These are phyloP conservation scores for Zalaria sp. DNA, from an alignment of 2,329 filamentous ascomycete genomes.

Conservation along the genomic window DNA sequence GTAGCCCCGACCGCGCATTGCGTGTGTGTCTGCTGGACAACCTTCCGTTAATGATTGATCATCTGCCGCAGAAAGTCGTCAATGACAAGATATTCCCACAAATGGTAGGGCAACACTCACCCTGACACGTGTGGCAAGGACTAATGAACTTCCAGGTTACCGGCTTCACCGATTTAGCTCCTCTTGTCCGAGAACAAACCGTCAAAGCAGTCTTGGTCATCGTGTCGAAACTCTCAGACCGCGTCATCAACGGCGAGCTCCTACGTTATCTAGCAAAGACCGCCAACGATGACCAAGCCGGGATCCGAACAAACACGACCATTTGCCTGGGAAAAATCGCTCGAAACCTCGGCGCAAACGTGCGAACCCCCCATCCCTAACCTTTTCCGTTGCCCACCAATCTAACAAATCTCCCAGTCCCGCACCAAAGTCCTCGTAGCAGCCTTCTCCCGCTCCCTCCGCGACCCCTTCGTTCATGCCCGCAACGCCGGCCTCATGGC, in stretches of 20 bases:
- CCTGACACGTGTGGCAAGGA: neutral
- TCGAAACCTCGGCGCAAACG: constrained; percentile 59
- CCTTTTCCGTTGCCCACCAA: neutral
- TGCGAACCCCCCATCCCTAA: constrained; percentile 15
- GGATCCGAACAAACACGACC: constrained; percentile 94
- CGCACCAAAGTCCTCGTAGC: constrained; percentile 84
- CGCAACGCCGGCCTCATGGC: constrained; percentile 81
- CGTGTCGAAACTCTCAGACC: constrained; percentile 78
- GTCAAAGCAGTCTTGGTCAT: constrained; percentile 85
- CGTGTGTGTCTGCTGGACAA: constrained; percentile 84
- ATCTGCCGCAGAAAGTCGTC: constrained; percentile 72
- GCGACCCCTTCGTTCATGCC: constrained; percentile 90
- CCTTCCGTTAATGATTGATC: constrained; percentile 80
- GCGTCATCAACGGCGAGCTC: constrained; percentile 85
- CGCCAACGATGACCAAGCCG: constrained; percentile 92
- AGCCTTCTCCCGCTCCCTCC: constrained; percentile 75
- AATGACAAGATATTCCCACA: constrained; percentile 96
- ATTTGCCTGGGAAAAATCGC: constrained; percentile 96
- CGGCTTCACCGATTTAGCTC: constrained; percentile 83
- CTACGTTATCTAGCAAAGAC: constrained; percentile 86
- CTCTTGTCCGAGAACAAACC: constrained; percentile 87
- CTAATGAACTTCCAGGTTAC: constrained; percentile 48
- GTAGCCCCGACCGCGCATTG: constrained; percentile 81
- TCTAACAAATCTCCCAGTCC: constrained; percentile 35
- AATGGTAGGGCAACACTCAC: constrained; percentile 43